A percentile compares a stretch with the other conserved stretches of the same genome.
These are phyloP conservation scores for Cladosporium sp. DNA, from an alignment of 2,329 filamentous ascomycete genomes.

Conservation along the genomic window DNA sequence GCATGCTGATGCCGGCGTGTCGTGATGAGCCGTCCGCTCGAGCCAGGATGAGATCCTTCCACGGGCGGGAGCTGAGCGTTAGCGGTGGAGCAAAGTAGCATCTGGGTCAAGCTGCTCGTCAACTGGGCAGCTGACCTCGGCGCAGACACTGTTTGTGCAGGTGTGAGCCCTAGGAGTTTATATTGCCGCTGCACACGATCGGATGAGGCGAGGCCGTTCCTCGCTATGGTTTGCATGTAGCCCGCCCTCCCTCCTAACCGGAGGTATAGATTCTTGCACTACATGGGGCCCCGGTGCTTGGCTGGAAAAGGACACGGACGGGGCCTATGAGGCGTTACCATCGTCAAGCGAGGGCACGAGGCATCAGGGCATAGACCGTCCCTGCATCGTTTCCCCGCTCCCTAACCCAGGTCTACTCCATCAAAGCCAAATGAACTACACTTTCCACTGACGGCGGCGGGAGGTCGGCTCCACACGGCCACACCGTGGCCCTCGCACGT, in stretches of 20 bases:
- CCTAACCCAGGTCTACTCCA: conserved; percentile 4
- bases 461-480: conserved; percentile 17
- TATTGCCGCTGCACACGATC: conserved; percentile 2
- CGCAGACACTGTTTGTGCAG: not conserved
- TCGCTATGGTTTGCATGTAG: not conserved
- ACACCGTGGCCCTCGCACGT: conserved; percentile 11
- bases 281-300: not conserved
- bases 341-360: conserved; percentile 16
- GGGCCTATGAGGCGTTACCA: not conserved
- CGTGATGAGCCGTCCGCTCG: conserved; percentile 11
- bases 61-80: conserved; percentile 5
- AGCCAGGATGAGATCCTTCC: conserved; percentile 5
- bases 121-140: conserved; percentile 12
- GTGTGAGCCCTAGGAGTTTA: conserved; percentile 4
- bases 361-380: not conserved
- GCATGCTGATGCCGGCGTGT: conserved; percentile 1
- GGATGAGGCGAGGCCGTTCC: conserved; percentile 1
- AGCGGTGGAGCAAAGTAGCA: conserved; percentile 10
- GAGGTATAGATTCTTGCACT: not conserved
- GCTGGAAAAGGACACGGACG: conserved; percentile 7
- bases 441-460: conserved; percentile 8
- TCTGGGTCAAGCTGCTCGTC: conserved; percentile 6
- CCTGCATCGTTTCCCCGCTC: conserved; percentile 18
- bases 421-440: conserved; percentile 15
- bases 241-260: not conserved